Evolutionary conservation across 495 filamentous ascomycete species (phyloP).

Genomic region (Talaromyces ruber): DNA sequence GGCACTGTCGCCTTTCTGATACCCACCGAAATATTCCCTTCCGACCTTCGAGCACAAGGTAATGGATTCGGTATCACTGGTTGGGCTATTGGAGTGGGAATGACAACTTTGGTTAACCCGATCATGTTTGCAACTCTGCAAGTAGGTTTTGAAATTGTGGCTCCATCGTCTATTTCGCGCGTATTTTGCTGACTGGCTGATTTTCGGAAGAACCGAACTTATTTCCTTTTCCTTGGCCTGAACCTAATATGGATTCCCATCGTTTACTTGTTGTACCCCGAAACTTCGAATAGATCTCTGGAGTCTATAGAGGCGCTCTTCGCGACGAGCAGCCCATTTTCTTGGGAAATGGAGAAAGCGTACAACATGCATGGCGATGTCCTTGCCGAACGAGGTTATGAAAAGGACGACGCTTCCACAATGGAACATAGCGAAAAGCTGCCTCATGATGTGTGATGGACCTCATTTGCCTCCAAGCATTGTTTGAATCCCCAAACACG

Average conservation of each 20-base stretch:
- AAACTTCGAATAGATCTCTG: slow-evolving; percentile 47
- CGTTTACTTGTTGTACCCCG: slow-evolving; percentile 48
- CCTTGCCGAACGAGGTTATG: slow-evolving; percentile 13
- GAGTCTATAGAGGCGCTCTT: slow-evolving; percentile 54
- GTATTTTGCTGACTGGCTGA: not conserved
- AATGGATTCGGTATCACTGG: slow-evolving; percentile 50
- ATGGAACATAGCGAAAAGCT: not conserved
- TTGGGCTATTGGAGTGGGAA: slow-evolving; percentile 48
- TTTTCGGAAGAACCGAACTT: slow-evolving; percentile 29
- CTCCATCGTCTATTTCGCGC: not conserved
- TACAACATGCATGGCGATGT: slow-evolving; percentile 27
- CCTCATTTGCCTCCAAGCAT: not conserved
- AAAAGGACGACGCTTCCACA: not conserved
- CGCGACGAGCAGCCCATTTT: slow-evolving; percentile 23
- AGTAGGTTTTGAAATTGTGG: slow-evolving; percentile 8
- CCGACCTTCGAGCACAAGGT: slow-evolving; percentile 43
- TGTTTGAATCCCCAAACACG: not conserved
- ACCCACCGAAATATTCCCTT: slow-evolving; percentile 46
- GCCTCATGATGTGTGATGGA: not conserved
- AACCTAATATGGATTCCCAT: slow-evolving; percentile 48
- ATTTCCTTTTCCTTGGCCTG: slow-evolving; percentile 44
- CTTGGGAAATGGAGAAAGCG: slow-evolving; percentile 30
- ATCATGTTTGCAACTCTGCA: slow-evolving; percentile 37
- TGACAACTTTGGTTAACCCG: slow-evolving; percentile 45
- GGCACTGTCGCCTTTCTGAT: slow-evolving; percentile 46